phyloP scores from a whole-genome alignment of 345 rosid genomes.

The Balakata baccata region DNA sequence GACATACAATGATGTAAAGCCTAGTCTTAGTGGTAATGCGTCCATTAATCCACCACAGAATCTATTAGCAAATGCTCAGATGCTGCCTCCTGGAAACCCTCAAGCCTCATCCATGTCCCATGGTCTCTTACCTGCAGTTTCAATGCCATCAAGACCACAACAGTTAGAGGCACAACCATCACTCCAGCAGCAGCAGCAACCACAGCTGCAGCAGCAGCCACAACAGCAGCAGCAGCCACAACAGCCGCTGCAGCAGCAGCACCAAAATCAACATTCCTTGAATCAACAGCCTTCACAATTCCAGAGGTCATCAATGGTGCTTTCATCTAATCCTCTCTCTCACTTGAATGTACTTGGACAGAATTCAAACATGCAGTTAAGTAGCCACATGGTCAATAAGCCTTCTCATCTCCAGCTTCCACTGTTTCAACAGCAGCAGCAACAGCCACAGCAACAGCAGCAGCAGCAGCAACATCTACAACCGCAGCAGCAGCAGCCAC shows the following conservation, averaged over 20 bases:
- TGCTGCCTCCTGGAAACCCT: conserved; percentile 67
- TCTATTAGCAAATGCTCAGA: conserved; percentile 53
- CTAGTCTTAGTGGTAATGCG: conserved; percentile 44
- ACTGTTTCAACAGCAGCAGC: conserved; percentile 36
- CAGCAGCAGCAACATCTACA: conserved; percentile 11
- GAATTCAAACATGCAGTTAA: conserved; percentile 65
- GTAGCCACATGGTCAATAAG: conserved; percentile 72
- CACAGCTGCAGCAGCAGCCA: conserved; percentile 31
- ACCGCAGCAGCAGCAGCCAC: conserved; percentile 10
- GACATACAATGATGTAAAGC: conserved; percentile 49
- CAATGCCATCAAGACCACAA: conserved; percentile 61
- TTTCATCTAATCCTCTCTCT: conserved; percentile 54
- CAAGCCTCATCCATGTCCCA: conserved; percentile 74
- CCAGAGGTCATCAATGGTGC: conserved; percentile 56
- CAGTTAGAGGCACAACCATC: conserved; percentile 56
- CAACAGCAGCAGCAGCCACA: conserved; percentile 31
- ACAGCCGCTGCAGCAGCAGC: conserved; percentile 34
- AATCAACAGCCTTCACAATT: conserved; percentile 63
- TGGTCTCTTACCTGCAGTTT: conserved; percentile 56
- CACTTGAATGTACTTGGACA: conserved; percentile 60
- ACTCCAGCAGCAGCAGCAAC: conserved; percentile 43
- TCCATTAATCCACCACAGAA: conserved; percentile 48
- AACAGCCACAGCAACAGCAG: background rate
- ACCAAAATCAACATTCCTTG: conserved; percentile 52
- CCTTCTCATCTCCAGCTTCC: conserved; percentile 62